These are phyloP conservation scores for Massariosphaeria phaeospora DNA, from an alignment of 495 filamentous ascomycete species.

Conservation along the genomic window DNA sequence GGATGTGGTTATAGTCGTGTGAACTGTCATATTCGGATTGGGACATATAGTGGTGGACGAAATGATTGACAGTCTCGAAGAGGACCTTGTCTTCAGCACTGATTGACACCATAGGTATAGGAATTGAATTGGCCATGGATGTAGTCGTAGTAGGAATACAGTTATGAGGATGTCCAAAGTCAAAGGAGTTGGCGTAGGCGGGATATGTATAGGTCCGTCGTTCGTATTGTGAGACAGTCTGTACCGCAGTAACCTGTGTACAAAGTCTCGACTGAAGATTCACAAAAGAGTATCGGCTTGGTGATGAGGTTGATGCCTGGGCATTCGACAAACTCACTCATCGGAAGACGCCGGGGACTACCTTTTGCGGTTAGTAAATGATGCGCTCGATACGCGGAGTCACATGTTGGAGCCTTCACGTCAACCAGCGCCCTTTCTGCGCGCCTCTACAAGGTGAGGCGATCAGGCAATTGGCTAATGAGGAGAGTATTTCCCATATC, in stretches of 20 bases:
- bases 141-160: background rate
- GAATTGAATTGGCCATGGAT: conserved; percentile 7
- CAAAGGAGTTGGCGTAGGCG: no score
- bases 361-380: background rate
- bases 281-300: no score
- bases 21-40: conserved; percentile 63
- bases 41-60: conserved; percentile 69
- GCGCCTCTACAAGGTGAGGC: no score
- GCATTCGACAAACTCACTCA: background rate
- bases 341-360: background rate
- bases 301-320: background rate
- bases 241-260: background rate
- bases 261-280: no score
- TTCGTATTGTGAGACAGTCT: no score
- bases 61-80: conserved; percentile 47
- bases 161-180: no score
- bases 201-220: no score
- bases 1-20: conserved; percentile 79
- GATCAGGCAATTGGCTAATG: no score
- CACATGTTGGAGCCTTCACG: conserved; percentile 4
- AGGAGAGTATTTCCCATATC: no score
- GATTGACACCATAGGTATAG: conserved; percentile 17
- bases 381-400: conserved; percentile 10
- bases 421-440: background rate
- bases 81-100: conserved; percentile 11